Evolutionary conservation across 1,284 basidiomycete species (phyloP).

Genomic region (Pyrrhoderma noxium): DNA sequence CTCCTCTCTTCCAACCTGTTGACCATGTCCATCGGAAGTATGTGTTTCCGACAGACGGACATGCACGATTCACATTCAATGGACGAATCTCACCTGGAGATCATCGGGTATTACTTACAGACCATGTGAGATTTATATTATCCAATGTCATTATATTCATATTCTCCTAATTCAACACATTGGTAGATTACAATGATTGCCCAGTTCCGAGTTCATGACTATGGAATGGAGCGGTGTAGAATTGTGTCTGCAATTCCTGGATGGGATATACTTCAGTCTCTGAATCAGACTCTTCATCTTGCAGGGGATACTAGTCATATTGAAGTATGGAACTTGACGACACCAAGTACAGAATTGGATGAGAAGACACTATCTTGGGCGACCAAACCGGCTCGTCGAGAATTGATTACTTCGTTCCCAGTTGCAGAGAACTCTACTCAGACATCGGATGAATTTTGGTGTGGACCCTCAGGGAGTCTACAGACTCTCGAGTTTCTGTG

Average conservation of each 20-base stretch:
- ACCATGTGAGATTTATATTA: slow-evolving; percentile 6
- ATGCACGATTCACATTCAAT: slow-evolving; percentile 17
- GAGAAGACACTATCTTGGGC: slow-evolving; percentile 14
- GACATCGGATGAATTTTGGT: slow-evolving; percentile 17
- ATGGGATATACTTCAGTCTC: slow-evolving; percentile 10
- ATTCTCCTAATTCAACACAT: too few relatives aligned
- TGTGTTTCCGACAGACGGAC: slow-evolving; percentile 15
- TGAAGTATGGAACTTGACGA: slow-evolving; percentile 14
- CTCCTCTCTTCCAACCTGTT: slow-evolving; percentile 16
- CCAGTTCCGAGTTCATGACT: slow-evolving; percentile 18
- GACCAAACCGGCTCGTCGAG: slow-evolving; percentile 10
- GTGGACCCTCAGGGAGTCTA: slow-evolving; percentile 13
- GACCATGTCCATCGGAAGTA: slow-evolving; percentile 12
- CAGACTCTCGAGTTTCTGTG: slow-evolving; percentile 16
- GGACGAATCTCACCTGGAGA: slow-evolving; percentile 17
- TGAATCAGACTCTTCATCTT: slow-evolving; percentile 14
- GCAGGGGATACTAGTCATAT: slow-evolving; percentile 13
- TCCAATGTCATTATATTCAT: too few relatives aligned
- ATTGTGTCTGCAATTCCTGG: slow-evolving; percentile 14
- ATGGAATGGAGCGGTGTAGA: slow-evolving; percentile 17
- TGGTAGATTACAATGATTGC: slow-evolving; percentile 18
- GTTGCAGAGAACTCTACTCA: slow-evolving; percentile 12
- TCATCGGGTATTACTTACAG: slow-evolving; percentile 15
- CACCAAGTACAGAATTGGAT: slow-evolving; percentile 6
- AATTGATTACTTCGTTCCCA: slow-evolving; percentile 1